These are phyloP conservation scores for Claviceps pazoutovae DNA, from an alignment of 2,329 filamentous ascomycete species.

Conservation along the genomic window DNA sequence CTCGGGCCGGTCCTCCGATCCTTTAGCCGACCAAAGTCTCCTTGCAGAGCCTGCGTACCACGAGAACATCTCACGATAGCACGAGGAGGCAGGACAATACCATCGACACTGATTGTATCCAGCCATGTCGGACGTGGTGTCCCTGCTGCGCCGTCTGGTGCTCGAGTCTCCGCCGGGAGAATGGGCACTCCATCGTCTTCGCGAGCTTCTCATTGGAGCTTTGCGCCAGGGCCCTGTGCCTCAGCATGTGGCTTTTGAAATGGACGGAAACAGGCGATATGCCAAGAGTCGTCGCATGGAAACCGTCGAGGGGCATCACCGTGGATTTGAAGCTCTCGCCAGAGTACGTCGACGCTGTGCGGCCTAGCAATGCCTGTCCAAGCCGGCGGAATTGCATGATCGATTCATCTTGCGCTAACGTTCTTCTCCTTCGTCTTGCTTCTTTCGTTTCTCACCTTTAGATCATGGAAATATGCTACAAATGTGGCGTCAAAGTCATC, in stretches of 20 bases:
- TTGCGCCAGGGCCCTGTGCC: slow-evolving; percentile 84
- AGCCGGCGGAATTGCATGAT: neutral
- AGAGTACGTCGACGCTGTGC: slow-evolving; percentile 40
- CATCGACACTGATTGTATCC: neutral
- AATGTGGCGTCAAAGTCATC: slow-evolving; percentile 88
- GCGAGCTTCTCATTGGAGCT: slow-evolving; percentile 77
- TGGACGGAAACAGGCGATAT: slow-evolving; percentile 95
- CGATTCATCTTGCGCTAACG: neutral
- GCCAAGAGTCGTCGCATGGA: slow-evolving; percentile 84
- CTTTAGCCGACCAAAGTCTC: neutral
- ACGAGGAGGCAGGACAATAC: neutral
- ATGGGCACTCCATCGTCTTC: slow-evolving; percentile 67
- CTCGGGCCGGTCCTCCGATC: neutral
- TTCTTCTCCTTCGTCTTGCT: neutral
- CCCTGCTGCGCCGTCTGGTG: slow-evolving; percentile 51
- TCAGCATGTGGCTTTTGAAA: slow-evolving; percentile 95
- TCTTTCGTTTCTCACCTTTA: slow-evolving; percentile 17
- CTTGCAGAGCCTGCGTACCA: neutral
- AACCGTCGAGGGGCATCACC: slow-evolving; percentile 87
- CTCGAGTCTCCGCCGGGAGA: slow-evolving; percentile 80
- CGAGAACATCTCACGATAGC: neutral
- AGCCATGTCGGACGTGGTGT: slow-evolving; percentile 39
- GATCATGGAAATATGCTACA: slow-evolving; percentile 97
- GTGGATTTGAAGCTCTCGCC: slow-evolving; percentile 89
- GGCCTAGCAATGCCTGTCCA: neutral